A percentile compares a stretch with the other conserved stretches of the same genome.
Conservation (phyloP, 805 yeast genomes). For the Aciculoconidium aculeatum region DNA sequence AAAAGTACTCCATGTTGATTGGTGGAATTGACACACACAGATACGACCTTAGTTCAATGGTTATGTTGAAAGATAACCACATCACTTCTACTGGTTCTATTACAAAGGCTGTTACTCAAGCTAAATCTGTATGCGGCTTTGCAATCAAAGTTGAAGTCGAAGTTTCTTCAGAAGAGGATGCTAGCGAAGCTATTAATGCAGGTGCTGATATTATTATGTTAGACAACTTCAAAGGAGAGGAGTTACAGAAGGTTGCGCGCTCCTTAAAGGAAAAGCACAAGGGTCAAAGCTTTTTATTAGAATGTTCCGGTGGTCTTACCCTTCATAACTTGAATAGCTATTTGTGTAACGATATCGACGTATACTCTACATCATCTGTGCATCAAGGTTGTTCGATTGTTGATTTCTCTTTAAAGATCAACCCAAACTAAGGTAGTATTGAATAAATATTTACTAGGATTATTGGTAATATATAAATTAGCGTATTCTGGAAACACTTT, state of each 20-base stretch:
- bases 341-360: conserved; percentile 75
- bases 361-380: conserved; percentile 84
- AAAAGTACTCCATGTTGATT: conserved; percentile 89
- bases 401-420: conserved; percentile 79
- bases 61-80: conserved; percentile 94
- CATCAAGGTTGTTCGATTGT: conserved; percentile 87
- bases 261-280: conserved; percentile 55
- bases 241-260: conserved; percentile 57
- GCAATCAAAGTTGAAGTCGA: conserved; percentile 90
- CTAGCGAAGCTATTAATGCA: conserved; percentile 86
- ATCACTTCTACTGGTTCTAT: conserved; percentile 91
- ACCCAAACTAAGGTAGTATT: too few relatives aligned
- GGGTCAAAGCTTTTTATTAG: conserved; percentile 55
- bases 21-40: conserved; percentile 95
- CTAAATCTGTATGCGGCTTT: conserved; percentile 81
- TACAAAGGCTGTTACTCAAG: conserved; percentile 71
- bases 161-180: conserved; percentile 78
- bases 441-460: background rate
- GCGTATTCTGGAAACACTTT: conserved; percentile 34
- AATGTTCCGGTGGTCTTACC: conserved; percentile 89
- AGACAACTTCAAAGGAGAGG: conserved; percentile 75
- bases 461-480: conserved; percentile 6
- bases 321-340: conserved; percentile 57
- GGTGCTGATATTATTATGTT: conserved; percentile 96
- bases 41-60: conserved; percentile 88